Percentiles rank a stretch among this genome's conserved stretches.
Conservation (phyloP, 2,329 filamentous ascomycete genomes). For the Fusarium staphyleae region DNA sequence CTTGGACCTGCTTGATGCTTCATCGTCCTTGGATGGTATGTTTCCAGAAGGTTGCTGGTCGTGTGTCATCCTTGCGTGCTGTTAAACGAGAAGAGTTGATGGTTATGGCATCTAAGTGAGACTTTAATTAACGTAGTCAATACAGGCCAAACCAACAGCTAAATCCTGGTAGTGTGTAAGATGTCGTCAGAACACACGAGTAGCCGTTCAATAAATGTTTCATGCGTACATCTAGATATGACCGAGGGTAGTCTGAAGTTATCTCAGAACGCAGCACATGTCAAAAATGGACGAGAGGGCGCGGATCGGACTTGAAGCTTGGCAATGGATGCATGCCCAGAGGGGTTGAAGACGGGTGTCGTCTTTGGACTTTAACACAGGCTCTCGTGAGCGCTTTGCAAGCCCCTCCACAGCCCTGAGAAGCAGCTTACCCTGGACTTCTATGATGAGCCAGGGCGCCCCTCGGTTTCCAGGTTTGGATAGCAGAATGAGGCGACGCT, state of each 20-base stretch:
- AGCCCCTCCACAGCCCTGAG: background rate
- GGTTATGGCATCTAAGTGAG: too few species aligned
- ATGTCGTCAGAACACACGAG: too few species aligned
- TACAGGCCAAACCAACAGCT: too few species aligned
- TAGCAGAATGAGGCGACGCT: conserved; percentile 4
- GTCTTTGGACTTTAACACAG: conserved; percentile 10
- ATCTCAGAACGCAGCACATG: conserved; percentile 24
- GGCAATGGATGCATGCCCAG: conserved; percentile 19
- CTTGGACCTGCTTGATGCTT: conserved; percentile 15
- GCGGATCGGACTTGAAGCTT: conserved; percentile 32
- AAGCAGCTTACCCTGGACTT: background rate
- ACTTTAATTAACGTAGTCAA: too few species aligned
- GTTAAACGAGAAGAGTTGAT: too few species aligned
- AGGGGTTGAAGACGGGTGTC: conserved; percentile 20
- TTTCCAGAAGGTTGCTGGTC: conserved; percentile 6
- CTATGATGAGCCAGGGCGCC: background rate
- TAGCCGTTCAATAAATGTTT: too few species aligned
- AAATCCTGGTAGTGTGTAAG: too few species aligned
- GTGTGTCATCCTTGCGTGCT: conserved; percentile 24
- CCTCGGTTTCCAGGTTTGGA: background rate
- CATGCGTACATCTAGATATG: too few species aligned
- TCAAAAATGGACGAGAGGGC: conserved; percentile 36
- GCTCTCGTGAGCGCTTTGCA: background rate
- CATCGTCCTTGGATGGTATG: background rate
- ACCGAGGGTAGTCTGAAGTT: conserved; percentile 4